Conservation (phyloP, 352 stramenopile species). For the Phytophthora sojae region DNA sequence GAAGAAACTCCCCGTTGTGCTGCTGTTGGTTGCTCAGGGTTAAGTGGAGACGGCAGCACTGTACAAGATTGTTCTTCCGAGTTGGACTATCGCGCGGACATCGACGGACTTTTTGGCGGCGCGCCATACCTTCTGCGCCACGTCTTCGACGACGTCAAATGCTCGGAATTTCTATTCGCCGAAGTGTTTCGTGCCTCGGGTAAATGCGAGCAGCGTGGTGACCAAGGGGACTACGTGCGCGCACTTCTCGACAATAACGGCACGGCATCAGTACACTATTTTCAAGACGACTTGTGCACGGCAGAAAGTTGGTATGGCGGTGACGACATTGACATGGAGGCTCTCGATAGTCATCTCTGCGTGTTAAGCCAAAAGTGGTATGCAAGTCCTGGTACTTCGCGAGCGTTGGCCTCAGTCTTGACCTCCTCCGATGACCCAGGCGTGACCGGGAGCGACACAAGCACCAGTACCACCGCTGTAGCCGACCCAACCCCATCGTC, state of each 20-base stretch:
- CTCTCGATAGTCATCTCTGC: not conserved
- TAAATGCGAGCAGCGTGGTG: not conserved
- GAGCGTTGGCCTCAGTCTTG: not conserved
- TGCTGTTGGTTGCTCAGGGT: not conserved
- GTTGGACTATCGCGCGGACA: not conserved
- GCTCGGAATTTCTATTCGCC: not conserved
- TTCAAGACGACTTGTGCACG: not conserved
- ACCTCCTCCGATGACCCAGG: not conserved
- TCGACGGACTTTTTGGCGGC: not conserved
- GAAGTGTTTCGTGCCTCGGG: not conserved
- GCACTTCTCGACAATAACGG: not conserved
- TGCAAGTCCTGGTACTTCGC: not conserved
- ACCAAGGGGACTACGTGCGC: not conserved
- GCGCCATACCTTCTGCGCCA: slow-evolving; percentile 1
- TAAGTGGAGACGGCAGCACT: not conserved
- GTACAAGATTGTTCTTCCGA: not conserved
- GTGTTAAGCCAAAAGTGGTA: not conserved
- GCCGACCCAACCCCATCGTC: not conserved
- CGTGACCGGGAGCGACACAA: not conserved
- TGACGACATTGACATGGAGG: not conserved
- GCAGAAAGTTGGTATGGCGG: not conserved
- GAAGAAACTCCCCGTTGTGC: not conserved
- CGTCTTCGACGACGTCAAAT: not conserved
- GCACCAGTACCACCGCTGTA: not conserved
- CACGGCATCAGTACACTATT: not conserved